These are phyloP conservation scores for Penicillium odoratum DNA, from an alignment of 495 filamentous ascomycete genomes.

Conservation along the genomic window DNA sequence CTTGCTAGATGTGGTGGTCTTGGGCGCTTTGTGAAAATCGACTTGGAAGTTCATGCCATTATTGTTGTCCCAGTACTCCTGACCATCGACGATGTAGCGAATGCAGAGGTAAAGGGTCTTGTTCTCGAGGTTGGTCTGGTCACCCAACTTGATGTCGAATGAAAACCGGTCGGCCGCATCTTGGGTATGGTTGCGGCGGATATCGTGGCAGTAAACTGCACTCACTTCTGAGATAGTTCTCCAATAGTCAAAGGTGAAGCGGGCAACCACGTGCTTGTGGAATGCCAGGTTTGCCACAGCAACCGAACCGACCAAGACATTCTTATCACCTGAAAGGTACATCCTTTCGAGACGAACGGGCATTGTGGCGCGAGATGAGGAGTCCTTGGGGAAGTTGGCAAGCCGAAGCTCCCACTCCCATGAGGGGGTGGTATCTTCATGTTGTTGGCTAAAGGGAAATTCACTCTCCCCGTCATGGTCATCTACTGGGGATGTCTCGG, in stretches of 20 bases:
- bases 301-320: constrained; percentile 76
- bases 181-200: constrained; percentile 62
- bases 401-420: constrained; percentile 88
- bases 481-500: constrained; percentile 91
- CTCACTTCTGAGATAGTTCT: constrained; percentile 93
- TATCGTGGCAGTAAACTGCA: constrained; percentile 82
- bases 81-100: constrained; percentile 78
- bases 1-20: constrained; percentile 48
- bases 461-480: constrained; percentile 77
- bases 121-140: constrained; percentile 82
- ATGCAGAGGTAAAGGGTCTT: constrained; percentile 93
- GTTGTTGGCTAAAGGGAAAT: constrained; percentile 75
- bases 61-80: constrained; percentile 97
- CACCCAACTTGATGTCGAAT: constrained; percentile 90
- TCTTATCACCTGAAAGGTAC: constrained; percentile 83
- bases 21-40: constrained; percentile 79
- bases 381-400: constrained; percentile 77
- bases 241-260: constrained; percentile 97
- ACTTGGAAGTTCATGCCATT: constrained; percentile 81
- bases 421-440: constrained; percentile 47
- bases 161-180: constrained; percentile 83
- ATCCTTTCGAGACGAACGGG: constrained; percentile 79
- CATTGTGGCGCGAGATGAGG: constrained; percentile 57
- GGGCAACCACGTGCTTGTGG: constrained; percentile 81
- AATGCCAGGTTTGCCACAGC: constrained; percentile 88